Percentiles rank a stretch among this genome's conserved stretches.
Evolutionary conservation across 495 filamentous ascomycete species (phyloP).

Genomic region (Podospora didyma): DNA sequence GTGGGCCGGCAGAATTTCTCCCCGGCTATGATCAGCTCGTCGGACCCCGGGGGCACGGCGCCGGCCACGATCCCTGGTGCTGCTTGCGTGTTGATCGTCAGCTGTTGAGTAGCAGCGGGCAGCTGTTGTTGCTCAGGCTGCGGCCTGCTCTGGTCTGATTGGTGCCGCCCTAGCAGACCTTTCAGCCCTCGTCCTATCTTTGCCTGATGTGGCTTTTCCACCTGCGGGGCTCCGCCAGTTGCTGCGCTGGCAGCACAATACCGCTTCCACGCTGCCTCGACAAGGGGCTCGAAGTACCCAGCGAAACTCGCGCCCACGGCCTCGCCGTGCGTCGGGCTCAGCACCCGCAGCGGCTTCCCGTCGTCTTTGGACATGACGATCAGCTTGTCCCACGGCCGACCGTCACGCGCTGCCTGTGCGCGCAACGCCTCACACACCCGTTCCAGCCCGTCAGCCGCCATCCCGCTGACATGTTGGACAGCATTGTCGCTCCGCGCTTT

Average conservation of each 20-base stretch:
- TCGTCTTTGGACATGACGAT: constrained; percentile 49
- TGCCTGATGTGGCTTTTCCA: too few relatives aligned
- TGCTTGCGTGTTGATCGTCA: constrained; percentile 41
- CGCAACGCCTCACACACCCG: constrained; percentile 50
- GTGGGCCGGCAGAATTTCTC: constrained; percentile 55
- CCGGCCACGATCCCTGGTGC: constrained; percentile 27
- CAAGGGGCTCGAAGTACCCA: constrained; percentile 62
- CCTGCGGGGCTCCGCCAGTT: too few relatives aligned
- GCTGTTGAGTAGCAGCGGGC: not conserved
- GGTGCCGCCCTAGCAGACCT: too few relatives aligned
- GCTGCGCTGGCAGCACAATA: constrained; percentile 1
- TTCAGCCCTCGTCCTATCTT: too few relatives aligned
- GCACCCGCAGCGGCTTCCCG: constrained; percentile 45
- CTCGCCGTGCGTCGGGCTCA: constrained; percentile 64
- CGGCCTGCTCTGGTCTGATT: not conserved
- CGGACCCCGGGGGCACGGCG: constrained; percentile 10
- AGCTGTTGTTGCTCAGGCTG: not conserved
- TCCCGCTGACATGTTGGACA: constrained; percentile 58
- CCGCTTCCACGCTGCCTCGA: constrained; percentile 56
- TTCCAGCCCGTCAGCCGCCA: constrained; percentile 56
- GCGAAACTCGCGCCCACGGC: constrained; percentile 55
- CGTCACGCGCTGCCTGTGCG: constrained; percentile 53
- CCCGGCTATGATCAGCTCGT: constrained; percentile 33
- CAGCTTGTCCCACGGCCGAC: constrained; percentile 63
- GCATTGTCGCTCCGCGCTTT: constrained; percentile 40